Evolutionary conservation across 768 basidiomycete genomes (phyloP).

Genomic region (Phaeotremella skinneri): DNA sequence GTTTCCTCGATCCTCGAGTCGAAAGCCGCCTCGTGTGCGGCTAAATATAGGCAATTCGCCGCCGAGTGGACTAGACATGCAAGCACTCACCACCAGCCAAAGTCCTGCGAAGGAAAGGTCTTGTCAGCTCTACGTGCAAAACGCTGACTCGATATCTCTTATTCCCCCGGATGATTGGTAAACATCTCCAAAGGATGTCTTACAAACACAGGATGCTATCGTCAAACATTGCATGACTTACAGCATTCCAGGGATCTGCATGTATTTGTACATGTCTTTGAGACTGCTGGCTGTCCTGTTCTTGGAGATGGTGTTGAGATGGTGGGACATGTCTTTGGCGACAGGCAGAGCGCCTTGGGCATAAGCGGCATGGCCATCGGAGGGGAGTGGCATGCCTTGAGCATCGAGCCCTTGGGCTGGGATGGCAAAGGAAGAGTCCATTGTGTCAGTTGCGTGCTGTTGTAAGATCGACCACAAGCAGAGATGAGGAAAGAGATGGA

Average conservation of each 20-base stretch:
- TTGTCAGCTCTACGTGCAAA: no score
- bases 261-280: constrained; percentile 67
- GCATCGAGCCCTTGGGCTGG: constrained; percentile 5
- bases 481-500: background rate
- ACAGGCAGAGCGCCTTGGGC: constrained; percentile 30
- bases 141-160: no score
- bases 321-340: constrained; percentile 68
- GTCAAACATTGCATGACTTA: constrained; percentile 36
- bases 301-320: constrained; percentile 62
- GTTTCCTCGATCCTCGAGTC: background rate
- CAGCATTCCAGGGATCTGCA: constrained; percentile 56
- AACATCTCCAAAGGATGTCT: no score
- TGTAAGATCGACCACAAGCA: background rate
- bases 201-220: no score
- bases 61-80: constrained; percentile 1
- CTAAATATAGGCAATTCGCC: no score
- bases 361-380: background rate
- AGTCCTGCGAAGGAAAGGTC: no score
- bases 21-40: no score
- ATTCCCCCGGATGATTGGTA: no score
- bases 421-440: constrained; percentile 45
- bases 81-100: constrained; percentile 65
- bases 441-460: constrained; percentile 15
- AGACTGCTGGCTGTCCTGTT: constrained; percentile 60
- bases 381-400: background rate